These are phyloP conservation scores for Letharia columbiana DNA, from an alignment of 495 filamentous ascomycete genomes.

Conservation along the genomic window DNA sequence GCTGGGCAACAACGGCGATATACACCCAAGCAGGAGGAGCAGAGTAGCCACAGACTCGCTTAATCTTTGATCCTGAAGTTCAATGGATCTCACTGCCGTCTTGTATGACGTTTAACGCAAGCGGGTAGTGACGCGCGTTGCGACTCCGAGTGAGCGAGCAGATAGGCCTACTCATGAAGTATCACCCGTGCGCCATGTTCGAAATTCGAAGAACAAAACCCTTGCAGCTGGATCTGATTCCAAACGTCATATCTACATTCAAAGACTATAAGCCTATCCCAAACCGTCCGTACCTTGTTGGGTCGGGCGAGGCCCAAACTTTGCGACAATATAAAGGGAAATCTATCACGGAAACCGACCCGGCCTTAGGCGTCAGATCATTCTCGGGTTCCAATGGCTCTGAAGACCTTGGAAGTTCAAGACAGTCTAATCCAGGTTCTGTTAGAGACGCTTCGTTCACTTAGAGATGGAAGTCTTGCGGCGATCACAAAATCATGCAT, in stretches of 20 bases:
- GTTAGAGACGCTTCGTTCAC: background rate
- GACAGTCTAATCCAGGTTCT: background rate
- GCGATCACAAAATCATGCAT: constrained; percentile 68
- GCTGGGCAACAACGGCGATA: constrained; percentile 33
- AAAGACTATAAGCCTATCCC: background rate
- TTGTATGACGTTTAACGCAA: background rate
- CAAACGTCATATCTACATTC: background rate
- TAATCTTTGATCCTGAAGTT: background rate
- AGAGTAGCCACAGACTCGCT: constrained; percentile 30
- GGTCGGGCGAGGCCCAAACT: background rate
- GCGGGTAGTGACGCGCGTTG: background rate
- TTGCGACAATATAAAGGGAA: background rate
- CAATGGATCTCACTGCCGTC: background rate
- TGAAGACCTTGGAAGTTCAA: background rate
- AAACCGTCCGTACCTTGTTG: background rate
- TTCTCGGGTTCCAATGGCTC: background rate
- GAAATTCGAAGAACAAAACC: background rate
- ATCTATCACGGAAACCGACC: background rate
- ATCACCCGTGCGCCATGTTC: background rate
- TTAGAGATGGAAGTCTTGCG: background rate
- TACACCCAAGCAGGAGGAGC: constrained; percentile 54
- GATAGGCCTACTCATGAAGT: background rate
- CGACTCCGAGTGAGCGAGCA: background rate
- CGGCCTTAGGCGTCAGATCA: background rate
- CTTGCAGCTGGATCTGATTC: background rate